Conservation (phyloP, 352 stramenopile genomes). For the Pythium aphanidermatum region DNA sequence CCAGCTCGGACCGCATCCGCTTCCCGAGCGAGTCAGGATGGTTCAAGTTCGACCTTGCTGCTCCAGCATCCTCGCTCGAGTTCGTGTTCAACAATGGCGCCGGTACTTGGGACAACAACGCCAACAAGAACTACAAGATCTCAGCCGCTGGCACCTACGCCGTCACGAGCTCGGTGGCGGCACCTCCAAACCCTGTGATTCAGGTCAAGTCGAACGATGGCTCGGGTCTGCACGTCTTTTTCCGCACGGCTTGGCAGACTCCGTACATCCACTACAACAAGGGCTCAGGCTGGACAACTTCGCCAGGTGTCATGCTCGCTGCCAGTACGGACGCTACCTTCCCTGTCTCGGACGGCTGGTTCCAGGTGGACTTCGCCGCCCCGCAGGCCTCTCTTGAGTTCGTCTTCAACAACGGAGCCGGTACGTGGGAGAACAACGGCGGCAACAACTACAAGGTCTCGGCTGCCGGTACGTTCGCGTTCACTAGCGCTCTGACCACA, state of each 20-base stretch:
- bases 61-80: conserved; percentile 19
- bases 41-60: conserved; percentile 31
- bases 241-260: conserved; percentile 31
- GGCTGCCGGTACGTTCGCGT: conserved; percentile 23
- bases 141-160: conserved; percentile 25
- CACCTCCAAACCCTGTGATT: conserved; percentile 6
- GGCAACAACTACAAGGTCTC: conserved; percentile 33
- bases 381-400: conserved; percentile 22
- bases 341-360: conserved; percentile 33
- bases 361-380: conserved; percentile 23
- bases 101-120: conserved; percentile 38
- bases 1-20: conserved; percentile 25
- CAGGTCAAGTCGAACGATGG: conserved; percentile 23
- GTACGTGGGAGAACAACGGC: conserved; percentile 34
- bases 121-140: conserved; percentile 34
- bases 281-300: conserved; percentile 27
- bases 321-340: conserved; percentile 30
- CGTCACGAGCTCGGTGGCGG: conserved; percentile 3
- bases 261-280: conserved; percentile 44
- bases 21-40: conserved; percentile 34
- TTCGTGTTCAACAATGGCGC: conserved; percentile 39
- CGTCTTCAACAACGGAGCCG: conserved; percentile 34
- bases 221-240: conserved; percentile 35
- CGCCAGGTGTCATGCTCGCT: conserved; percentile 21
- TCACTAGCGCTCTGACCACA: conserved; percentile 6